Conservation (phyloP, 495 filamentous ascomycete genomes). For the Sporormia fimetaria region DNA sequence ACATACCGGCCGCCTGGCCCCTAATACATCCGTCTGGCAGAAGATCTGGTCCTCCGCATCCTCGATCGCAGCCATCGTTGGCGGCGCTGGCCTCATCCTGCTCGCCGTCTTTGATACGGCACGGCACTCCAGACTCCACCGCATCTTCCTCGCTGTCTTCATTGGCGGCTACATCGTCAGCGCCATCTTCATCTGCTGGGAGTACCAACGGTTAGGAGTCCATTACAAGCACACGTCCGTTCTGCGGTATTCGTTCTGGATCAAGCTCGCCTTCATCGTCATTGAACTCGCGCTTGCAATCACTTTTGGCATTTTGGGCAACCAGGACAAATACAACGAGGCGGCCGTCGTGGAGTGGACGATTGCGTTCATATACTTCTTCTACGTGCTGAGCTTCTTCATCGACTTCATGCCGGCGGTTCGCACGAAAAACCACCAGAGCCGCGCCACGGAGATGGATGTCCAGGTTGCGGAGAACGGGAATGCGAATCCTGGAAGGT, state of each 20-base stretch:
- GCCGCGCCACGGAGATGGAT: constrained; percentile 31
- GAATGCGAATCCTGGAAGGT: not conserved
- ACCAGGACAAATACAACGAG: constrained; percentile 31
- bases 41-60: constrained; percentile 63
- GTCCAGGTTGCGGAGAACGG: constrained; percentile 22
- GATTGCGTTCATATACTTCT: constrained; percentile 80
- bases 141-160: constrained; percentile 71
- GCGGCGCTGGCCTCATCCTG: constrained; percentile 67
- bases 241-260: constrained; percentile 63
- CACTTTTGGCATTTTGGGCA: constrained; percentile 37
- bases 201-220: constrained; percentile 74
- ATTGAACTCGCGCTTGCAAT: constrained; percentile 67
- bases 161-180: constrained; percentile 67
- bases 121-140: constrained; percentile 52
- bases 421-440: constrained; percentile 44
- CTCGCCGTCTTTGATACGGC: constrained; percentile 76
- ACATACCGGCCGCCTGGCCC: constrained; percentile 58
- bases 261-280: constrained; percentile 72
- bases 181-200: constrained; percentile 74
- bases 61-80: constrained; percentile 61
- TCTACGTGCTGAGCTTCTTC: constrained; percentile 79
- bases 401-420: constrained; percentile 78
- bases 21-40: constrained; percentile 55
- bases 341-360: constrained; percentile 59
- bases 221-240: constrained; percentile 62